Conservation (phyloP, 2,329 filamentous ascomycete species). For the Aspergillus texensis region DNA sequence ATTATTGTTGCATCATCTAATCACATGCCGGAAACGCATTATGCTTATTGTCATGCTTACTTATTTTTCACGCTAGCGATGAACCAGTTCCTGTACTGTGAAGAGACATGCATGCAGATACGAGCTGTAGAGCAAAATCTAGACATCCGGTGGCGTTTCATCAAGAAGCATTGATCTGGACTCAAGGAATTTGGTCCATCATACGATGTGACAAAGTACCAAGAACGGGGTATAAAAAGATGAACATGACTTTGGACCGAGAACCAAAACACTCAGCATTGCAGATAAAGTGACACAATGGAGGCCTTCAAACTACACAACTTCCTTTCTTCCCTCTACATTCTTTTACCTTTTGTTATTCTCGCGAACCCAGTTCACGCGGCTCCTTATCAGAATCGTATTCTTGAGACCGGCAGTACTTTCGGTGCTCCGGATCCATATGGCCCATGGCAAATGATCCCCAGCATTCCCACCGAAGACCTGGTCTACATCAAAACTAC, state of each 20-base stretch:
- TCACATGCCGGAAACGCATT: not conserved
- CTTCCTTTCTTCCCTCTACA: not conserved
- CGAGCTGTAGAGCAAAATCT: not conserved
- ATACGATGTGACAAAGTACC: not conserved
- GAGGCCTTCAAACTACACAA: not conserved
- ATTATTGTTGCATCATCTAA: not conserved
- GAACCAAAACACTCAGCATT: not conserved
- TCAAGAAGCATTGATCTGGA: not conserved
- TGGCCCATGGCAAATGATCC: slow-evolving; percentile 16
- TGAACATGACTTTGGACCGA: not conserved
- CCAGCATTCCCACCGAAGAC: slow-evolving; percentile 13
- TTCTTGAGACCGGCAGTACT: slow-evolving; percentile 50
- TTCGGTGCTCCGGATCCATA: slow-evolving; percentile 29
- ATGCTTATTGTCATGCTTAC: slow-evolving; percentile 6
- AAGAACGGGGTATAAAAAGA: not conserved
- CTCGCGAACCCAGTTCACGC: not conserved
- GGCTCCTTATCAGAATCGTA: slow-evolving; percentile 11
- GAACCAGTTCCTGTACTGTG: not conserved
- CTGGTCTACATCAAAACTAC: slow-evolving; percentile 16
- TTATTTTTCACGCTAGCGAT: not conserved
- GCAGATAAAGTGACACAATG: not conserved
- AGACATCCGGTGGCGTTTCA: not conserved
- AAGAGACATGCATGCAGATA: slow-evolving; percentile 7
- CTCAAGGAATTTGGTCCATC: not conserved
- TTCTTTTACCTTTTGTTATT: not conserved